Base-by-base conservation (phyloP, 225 moss, liverwort and hornwort genomes). In the Rhytidiadelphus loreus region DNA sequence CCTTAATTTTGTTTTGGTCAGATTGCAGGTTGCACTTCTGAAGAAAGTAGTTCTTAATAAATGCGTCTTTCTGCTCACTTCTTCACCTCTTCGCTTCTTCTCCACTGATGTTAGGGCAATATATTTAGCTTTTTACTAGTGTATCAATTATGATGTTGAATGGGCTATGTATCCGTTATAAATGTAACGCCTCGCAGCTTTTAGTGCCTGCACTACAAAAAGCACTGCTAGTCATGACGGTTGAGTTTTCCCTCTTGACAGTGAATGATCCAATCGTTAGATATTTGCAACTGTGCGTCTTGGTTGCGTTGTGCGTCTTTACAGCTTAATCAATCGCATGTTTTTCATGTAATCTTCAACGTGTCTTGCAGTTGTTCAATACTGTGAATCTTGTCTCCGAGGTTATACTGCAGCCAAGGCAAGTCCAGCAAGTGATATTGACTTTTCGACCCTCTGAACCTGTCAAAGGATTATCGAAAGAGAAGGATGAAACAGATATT, bases 391-490 rank as follows among this genome's bases (percentile, higher is more conserved):
- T 97, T 87, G 93, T 97, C 83, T 93, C 93, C 52, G 95, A 97
- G 89, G 96, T 97, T 26, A 90, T 94, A 83, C 92, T 97, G 80
- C 96, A 97, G 89, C 96, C 97, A 84, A 94, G 96, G 87, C 97
- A 97, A 92, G 93, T 97, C 74, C 97, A 97, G 93, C 97, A 97
- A 94, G 96, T 97, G 77, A 96, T 97, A 86, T 86, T 97, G 75
- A 93, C 95, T 72, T 97, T 96, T 89, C 93, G 96, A 29, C 95
- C 97, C 72, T 90, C 84, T 86, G 95, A 92, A 83, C 85, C 93
- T 87, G 84, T 86, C 39, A 92, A 90, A 61, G 93, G 89, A 37
- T 90, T 89, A 72, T 92, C 93, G 85, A 92, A 91, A 91, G 93
- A 92, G 76, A 93, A 95, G 80, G 91, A 90, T 50, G 92, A 91